A percentile compares a stretch with the other conserved stretches of the same genome.
Conservation (phyloP, 2,329 filamentous ascomycete species). For the Metarhizium rileyi region DNA sequence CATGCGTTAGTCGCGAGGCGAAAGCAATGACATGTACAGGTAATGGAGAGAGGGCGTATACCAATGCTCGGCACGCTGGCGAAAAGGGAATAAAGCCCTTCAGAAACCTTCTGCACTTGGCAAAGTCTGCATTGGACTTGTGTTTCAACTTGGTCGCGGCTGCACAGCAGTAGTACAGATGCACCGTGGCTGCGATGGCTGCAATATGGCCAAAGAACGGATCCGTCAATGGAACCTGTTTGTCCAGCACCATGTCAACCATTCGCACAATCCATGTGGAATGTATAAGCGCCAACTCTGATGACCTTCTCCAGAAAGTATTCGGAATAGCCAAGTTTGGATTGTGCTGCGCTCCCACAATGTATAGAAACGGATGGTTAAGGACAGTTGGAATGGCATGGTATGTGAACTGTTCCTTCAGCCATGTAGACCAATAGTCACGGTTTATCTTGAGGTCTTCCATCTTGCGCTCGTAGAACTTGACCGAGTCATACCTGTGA, state of each 20-base stretch:
- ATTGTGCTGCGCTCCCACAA: constrained; percentile 41
- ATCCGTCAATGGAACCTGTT: constrained; percentile 37
- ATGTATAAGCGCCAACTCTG: constrained; percentile 39
- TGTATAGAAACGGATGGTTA: constrained; percentile 45
- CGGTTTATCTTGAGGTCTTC: constrained; percentile 34
- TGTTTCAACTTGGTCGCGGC: constrained; percentile 37
- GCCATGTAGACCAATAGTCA: constrained; percentile 41
- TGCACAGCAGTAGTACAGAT: constrained; percentile 43
- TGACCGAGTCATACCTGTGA: constrained; percentile 42
- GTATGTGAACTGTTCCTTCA: constrained; percentile 44
- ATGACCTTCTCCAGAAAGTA: constrained; percentile 43
- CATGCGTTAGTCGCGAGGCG: constrained; percentile 8
- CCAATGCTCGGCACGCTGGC: constrained; percentile 34
- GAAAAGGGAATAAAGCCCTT: constrained; percentile 38
- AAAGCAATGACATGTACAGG: background rate
- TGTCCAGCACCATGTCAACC: constrained; percentile 44
- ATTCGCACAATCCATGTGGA: constrained; percentile 44
- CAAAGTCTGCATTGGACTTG: constrained; percentile 42
- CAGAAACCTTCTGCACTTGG: constrained; percentile 38
- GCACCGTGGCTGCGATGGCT: constrained; percentile 42
- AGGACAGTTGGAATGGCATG: constrained; percentile 40
- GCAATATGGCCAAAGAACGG: constrained; percentile 42
- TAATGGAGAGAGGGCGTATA: constrained; percentile 18
- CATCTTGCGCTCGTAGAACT: constrained; percentile 38
- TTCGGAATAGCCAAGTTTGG: constrained; percentile 42